Evolutionary conservation across 1,284 basidiomycete species (phyloP), one percentile per base, ranked within the genome.

Genomic region (Cronartium quercuum): DNA sequence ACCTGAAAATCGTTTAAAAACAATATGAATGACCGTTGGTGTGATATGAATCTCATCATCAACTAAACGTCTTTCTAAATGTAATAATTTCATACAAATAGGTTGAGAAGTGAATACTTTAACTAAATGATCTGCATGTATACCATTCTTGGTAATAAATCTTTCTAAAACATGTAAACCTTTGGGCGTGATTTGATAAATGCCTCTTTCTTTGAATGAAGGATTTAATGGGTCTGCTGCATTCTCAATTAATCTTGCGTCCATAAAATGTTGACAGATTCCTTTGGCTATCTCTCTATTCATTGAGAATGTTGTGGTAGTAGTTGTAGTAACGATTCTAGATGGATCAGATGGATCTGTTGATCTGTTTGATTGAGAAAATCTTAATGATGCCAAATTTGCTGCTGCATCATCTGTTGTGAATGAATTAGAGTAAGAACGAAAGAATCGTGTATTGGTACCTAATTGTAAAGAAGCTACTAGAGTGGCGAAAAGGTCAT

Each of bases 181-280:
- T 83, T 99, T 99, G 21, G 95, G 91, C 13, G 96, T 98, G 80
- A 97, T 87, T 80, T 91, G 87, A 84, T 94, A 99, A 76, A 98
- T 90, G 77, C 95, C 95, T 68, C 94, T 89, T 80, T 98, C 95
- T 84, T 97, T 97, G 89, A 98, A 98, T 60, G 91, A 86, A 79
- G 90, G 89, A 29, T 90, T 90, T 38, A 86, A 85, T 24, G 90
- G 88, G 83, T 98, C 96, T 21, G 91, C 89, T 13, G 94, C 94
- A 81, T 97, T 97, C 83, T 97, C 94, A 78, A 98, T 94, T 77
- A 98, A 86, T 76, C 94, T 90, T 66, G 95, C 94, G 78, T 98
- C 95, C 91, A 99, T 95, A 81, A 98, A 98, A 81, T 98, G 94
- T 83, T 98, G 95, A 83, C 93, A 93, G 88, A 98, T 98, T 42